Conservation (phyloP, 169 alveolate species). For the Besnoitia besnoiti region DNA sequence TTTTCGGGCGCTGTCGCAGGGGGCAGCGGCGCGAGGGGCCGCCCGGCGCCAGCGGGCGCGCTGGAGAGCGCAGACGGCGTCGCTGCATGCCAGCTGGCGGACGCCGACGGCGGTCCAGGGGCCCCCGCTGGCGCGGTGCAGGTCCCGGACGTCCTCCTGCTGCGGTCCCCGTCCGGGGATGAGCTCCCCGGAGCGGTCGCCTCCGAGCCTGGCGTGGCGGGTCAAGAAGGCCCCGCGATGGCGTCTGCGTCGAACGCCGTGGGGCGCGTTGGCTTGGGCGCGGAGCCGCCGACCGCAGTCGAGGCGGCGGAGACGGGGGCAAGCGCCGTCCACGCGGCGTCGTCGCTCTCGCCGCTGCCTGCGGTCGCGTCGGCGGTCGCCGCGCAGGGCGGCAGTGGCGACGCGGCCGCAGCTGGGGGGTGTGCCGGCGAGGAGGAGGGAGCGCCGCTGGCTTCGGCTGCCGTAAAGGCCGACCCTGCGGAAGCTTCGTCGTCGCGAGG, state of each 20-base stretch:
- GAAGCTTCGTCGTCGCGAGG: neutral
- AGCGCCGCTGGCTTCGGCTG: neutral
- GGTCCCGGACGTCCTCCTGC: too few species aligned
- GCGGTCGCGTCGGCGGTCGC: too few species aligned
- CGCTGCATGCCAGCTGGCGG: too few species aligned
- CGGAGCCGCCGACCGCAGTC: neutral
- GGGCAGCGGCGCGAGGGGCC: neutral
- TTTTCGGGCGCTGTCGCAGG: neutral
- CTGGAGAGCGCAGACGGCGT: too few species aligned
- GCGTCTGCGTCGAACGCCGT: neutral
- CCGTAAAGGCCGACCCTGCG: slow-evolving; percentile 1
- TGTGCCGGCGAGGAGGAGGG: neutral
- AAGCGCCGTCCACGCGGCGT: too few species aligned
- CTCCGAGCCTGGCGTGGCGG: neutral
- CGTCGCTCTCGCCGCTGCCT: too few species aligned
- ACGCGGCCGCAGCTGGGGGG: neutral
- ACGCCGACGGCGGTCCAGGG: too few species aligned
- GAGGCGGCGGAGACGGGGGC: neutral
- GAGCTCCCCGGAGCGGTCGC: too few species aligned
- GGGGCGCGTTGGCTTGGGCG: neutral
- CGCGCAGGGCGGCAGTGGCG: neutral
- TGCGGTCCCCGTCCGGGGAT: too few species aligned
- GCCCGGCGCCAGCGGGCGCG: neutral
- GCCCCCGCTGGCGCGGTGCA: too few species aligned
- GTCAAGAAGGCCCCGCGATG: neutral